Conservation (phyloP, 805 yeast species). For the Yarrowia alimentaria region DNA sequence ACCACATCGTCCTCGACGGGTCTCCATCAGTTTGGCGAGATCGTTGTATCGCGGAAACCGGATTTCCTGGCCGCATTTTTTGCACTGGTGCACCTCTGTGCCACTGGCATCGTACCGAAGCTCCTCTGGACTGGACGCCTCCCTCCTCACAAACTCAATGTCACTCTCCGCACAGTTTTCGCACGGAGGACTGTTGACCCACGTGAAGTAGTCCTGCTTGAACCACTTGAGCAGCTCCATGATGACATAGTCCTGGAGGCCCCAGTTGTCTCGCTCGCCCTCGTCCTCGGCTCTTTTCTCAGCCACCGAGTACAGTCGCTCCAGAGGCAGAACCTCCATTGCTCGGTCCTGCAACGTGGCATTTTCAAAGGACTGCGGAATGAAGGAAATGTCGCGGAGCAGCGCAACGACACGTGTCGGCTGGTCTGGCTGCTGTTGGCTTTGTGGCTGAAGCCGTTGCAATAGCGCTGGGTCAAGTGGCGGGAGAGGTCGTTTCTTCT, state of each 20-base stretch:
- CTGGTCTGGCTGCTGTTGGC: neutral
- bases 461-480: constrained; percentile 11
- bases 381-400: constrained; percentile 11
- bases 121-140: constrained; percentile 49
- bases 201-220: constrained; percentile 72
- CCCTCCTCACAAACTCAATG: constrained; percentile 43
- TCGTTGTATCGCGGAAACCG: constrained; percentile 78
- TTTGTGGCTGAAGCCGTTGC: constrained; percentile 1
- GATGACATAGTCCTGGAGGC: constrained; percentile 58
- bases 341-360: constrained; percentile 52
- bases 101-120: constrained; percentile 50
- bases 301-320: constrained; percentile 56
- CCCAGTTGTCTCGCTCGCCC: constrained; percentile 38
- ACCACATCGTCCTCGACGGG: constrained; percentile 82
- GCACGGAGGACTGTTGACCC: constrained; percentile 78
- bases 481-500: constrained; percentile 8
- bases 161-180: constrained; percentile 47
- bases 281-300: constrained; percentile 47
- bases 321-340: constrained; percentile 62
- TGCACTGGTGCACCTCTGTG: constrained; percentile 67
- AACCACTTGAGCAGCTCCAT: constrained; percentile 62
- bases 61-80: constrained; percentile 46
- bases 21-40: constrained; percentile 58
- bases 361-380: constrained; percentile 45
- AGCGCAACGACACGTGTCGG: constrained; percentile 6